These are phyloP conservation scores for Kwoniella sp. DNA, from an alignment of 768 basidiomycete genomes.

Conservation along the genomic window DNA sequence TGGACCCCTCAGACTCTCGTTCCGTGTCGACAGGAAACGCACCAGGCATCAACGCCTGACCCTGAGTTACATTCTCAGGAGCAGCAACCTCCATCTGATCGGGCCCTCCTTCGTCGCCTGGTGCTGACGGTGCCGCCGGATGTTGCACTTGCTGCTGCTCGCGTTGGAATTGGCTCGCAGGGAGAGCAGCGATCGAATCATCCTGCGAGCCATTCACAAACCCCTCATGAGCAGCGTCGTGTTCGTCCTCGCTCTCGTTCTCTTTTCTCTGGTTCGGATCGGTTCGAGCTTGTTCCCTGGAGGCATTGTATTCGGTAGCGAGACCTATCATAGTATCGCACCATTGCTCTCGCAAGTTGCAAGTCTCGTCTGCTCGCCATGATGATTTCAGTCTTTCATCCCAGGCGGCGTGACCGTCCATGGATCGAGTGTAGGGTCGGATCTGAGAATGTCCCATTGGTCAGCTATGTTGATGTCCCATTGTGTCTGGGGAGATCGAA, in stretches of 20 bases:
- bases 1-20: too few species aligned
- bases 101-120: background rate
- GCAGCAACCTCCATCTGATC: background rate
- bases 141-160: background rate
- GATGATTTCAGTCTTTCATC: background rate
- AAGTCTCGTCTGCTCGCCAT: slow-evolving; percentile 13
- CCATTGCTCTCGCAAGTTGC: slow-evolving; percentile 23
- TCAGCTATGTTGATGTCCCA: too few species aligned
- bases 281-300: background rate
- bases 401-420: background rate
- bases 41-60: slow-evolving; percentile 3
- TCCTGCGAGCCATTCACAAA: slow-evolving; percentile 8
- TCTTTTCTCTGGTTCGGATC: background rate
- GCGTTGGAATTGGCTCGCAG: slow-evolving; percentile 4
- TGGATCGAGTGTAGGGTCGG: background rate
- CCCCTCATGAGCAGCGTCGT: background rate
- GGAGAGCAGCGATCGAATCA: slow-evolving; percentile 9
- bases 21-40: slow-evolving; percentile 1
- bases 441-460: background rate
- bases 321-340: slow-evolving; percentile 5
- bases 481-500: too few species aligned
- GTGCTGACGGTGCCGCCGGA: background rate
- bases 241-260: background rate
- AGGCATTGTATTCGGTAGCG: background rate
- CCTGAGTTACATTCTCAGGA: background rate